Conservation (phyloP, 345 rosid species). For the Aurinia saxatilis region DNA sequence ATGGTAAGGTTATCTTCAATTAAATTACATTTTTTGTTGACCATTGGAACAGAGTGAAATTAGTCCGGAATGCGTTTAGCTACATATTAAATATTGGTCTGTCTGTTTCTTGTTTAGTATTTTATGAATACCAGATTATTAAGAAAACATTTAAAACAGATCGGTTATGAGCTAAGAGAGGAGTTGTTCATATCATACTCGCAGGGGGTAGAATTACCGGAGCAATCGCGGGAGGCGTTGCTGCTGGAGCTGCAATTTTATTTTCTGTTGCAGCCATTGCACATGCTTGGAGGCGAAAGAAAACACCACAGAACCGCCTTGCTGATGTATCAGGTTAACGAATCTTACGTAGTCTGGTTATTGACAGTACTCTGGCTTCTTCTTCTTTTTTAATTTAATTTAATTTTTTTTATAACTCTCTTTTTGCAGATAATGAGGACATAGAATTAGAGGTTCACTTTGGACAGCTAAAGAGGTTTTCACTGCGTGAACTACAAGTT, state of each 20-base stretch:
- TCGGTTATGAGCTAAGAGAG: too few species aligned
- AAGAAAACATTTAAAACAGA: neutral
- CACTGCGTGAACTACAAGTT: constrained; percentile 75
- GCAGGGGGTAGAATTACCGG: constrained; percentile 49
- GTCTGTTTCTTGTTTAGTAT: neutral
- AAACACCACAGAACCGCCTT: constrained; percentile 65
- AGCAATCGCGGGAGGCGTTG: constrained; percentile 88
- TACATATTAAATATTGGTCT: neutral
- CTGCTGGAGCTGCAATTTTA: constrained; percentile 78
- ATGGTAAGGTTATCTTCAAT: neutral
- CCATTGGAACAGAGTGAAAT: neutral
- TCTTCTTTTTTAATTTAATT: neutral
- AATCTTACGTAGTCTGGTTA: neutral
- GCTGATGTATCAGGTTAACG: constrained; percentile 83
- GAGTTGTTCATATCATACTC: neutral
- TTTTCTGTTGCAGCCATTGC: constrained; percentile 77
- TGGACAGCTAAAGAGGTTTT: constrained; percentile 86
- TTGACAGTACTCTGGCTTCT: neutral
- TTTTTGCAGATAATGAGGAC: constrained; percentile 76
- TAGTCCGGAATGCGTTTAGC: neutral
- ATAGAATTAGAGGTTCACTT: constrained; percentile 89
- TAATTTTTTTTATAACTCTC: neutral
- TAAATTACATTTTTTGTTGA: neutral
- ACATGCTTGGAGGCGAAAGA: constrained; percentile 58
- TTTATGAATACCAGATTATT: neutral